A percentile compares a stretch with the other conserved stretches of the same genome.
Evolutionary conservation across 345 rosid species (phyloP).

Genomic region (Nephelium lappaceum): DNA sequence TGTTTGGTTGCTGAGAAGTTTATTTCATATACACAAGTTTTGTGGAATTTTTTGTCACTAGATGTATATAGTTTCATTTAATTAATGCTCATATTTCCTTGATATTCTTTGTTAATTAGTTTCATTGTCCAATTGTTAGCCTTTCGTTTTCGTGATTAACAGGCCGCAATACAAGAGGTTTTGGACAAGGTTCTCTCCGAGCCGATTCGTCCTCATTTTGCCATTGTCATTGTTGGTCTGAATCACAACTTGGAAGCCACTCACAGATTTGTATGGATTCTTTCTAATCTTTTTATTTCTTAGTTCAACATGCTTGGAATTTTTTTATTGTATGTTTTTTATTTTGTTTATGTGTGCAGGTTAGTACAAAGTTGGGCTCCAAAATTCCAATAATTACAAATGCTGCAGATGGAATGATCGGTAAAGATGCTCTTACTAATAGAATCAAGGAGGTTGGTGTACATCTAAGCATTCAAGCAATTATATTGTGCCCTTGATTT

Average conservation of each 20-base stretch:
- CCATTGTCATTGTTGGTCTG: constrained; percentile 41
- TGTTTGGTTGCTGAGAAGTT: not conserved
- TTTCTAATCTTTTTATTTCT: not conserved
- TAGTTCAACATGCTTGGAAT: no score
- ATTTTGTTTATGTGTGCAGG: constrained; percentile 1
- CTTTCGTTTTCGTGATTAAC: not conserved
- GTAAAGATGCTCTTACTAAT: constrained; percentile 25
- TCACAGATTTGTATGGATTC: constrained; percentile 24
- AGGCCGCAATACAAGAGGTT: constrained; percentile 62
- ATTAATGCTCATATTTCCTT: no score
- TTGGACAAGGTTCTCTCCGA: constrained; percentile 59
- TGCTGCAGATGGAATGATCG: constrained; percentile 31
- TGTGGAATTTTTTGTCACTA: no score
- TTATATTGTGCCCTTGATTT: not conserved
- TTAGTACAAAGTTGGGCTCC: constrained; percentile 24
- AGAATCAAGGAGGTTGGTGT: constrained; percentile 28
- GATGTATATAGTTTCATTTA: no score
- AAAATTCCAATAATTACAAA: constrained; percentile 28
- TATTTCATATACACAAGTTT: no score
- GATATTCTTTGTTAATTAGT: no score
- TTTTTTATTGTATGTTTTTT: not conserved
- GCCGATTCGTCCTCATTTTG: constrained; percentile 69
- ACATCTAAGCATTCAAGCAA: not conserved
- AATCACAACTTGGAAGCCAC: constrained; percentile 32
- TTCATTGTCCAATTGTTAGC: no score